These are phyloP conservation scores for Ettlia oleoabundans DNA, from an alignment of 139 green algal species.

Conservation along the genomic window DNA sequence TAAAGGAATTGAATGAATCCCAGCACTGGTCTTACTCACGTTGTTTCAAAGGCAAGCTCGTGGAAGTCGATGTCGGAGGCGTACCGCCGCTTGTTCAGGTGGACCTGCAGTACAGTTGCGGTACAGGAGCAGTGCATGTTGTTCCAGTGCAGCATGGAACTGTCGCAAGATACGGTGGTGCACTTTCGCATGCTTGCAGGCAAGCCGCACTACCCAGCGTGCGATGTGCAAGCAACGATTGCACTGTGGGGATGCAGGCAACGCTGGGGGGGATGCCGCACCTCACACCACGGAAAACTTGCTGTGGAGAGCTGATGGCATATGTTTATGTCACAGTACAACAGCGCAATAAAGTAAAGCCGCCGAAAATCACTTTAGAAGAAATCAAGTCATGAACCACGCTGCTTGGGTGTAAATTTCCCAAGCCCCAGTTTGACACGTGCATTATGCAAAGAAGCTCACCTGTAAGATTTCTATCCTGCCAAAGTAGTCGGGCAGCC, in stretches of 20 bases:
- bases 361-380: no score
- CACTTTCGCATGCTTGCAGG: neutral
- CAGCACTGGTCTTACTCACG: neutral
- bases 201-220: no score
- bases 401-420: no score
- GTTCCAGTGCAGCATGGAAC: neutral
- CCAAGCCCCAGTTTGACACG: no score
- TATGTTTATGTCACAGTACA: no score
- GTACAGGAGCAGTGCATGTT: neutral
- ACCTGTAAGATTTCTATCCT: slow-evolving; percentile 78
- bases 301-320: no score
- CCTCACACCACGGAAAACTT: no score
- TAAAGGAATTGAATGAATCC: neutral
- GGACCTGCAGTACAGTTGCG: slow-evolving; percentile 44
- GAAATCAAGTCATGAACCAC: no score
- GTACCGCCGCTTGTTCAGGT: slow-evolving; percentile 51
- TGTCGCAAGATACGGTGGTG: neutral
- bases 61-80: slow-evolving; percentile 56
- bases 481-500: slow-evolving; percentile 79
- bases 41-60: slow-evolving; percentile 65
- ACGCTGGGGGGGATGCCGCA: no score
- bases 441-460: neutral
- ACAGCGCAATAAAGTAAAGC: no score
- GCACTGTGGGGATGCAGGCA: no score
- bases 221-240: no score